Conservation (phyloP, 345 rosid genomes). For the Eucalyptus caleyi region DNA sequence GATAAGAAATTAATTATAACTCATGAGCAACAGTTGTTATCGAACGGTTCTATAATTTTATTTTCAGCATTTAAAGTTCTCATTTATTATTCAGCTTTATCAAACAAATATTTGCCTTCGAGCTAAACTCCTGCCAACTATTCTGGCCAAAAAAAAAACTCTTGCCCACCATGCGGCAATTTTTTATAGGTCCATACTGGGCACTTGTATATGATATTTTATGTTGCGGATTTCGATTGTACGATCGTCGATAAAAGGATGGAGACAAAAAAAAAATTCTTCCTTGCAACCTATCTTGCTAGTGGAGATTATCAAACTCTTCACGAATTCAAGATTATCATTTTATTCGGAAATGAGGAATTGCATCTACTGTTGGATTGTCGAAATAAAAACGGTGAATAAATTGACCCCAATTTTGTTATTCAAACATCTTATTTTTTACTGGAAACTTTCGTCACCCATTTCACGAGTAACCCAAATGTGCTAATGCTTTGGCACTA, state of each 20-base stretch:
- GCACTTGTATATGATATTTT: not conserved
- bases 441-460: too few relatives aligned
- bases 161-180: not conserved
- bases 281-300: not conserved
- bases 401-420: too few relatives aligned
- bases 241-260: not conserved
- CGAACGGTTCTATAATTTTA: not conserved
- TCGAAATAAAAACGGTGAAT: too few relatives aligned
- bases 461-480: too few relatives aligned
- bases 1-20: not conserved
- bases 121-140: not conserved
- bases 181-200: not conserved
- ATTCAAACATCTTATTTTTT: too few relatives aligned
- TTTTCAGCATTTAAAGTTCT: not conserved
- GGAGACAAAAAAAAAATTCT: not conserved
- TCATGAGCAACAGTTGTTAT: not conserved
- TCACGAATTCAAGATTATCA: not conserved
- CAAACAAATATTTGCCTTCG: not conserved
- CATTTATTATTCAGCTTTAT: not conserved
- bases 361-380: not conserved
- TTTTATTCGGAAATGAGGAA: not conserved
- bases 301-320: not conserved
- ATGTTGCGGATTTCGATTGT: not conserved
- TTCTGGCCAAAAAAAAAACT: not conserved
- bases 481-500: too few relatives aligned